A percentile compares a stretch with the other conserved stretches of the same genome.
Conservation (phyloP, 1,284 basidiomycete genomes). For the Sanghuangporus sanghuang region DNA sequence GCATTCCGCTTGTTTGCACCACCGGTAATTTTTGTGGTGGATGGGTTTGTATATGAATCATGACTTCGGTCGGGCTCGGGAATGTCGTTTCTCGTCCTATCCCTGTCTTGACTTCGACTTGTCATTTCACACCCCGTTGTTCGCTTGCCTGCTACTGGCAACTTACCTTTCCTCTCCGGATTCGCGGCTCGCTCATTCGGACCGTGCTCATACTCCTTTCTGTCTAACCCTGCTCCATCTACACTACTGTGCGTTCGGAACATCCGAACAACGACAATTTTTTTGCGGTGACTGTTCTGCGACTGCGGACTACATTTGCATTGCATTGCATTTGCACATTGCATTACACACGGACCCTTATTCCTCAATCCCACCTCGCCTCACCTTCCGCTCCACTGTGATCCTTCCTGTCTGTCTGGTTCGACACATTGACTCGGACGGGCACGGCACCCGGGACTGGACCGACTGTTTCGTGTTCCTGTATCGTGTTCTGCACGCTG, state of each 20-base stretch:
- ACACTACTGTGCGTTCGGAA: background rate
- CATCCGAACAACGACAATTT: background rate
- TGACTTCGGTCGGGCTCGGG: background rate
- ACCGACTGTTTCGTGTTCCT: constrained; percentile 18
- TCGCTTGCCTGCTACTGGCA: constrained; percentile 19
- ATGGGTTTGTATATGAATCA: background rate
- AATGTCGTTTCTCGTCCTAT: background rate
- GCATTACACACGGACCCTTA: background rate
- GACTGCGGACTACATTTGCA: background rate
- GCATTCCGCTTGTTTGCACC: background rate
- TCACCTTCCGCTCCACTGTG: constrained; percentile 19
- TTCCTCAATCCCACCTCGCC: background rate
- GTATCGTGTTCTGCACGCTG: constrained; percentile 15
- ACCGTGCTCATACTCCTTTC: constrained; percentile 24
- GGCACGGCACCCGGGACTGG: background rate
- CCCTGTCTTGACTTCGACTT: background rate
- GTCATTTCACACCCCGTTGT: background rate
- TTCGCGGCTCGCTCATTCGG: constrained; percentile 21
- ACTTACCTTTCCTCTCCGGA: background rate
- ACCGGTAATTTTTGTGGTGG: background rate
- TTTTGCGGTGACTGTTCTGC: background rate
- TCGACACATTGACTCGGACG: background rate
- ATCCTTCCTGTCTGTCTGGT: background rate
- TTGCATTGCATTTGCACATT: background rate
- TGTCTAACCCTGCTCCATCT: background rate